Evolutionary conservation across 495 filamentous ascomycete species (phyloP).

Genomic region (Lasiosphaeriaceae sp.): DNA sequence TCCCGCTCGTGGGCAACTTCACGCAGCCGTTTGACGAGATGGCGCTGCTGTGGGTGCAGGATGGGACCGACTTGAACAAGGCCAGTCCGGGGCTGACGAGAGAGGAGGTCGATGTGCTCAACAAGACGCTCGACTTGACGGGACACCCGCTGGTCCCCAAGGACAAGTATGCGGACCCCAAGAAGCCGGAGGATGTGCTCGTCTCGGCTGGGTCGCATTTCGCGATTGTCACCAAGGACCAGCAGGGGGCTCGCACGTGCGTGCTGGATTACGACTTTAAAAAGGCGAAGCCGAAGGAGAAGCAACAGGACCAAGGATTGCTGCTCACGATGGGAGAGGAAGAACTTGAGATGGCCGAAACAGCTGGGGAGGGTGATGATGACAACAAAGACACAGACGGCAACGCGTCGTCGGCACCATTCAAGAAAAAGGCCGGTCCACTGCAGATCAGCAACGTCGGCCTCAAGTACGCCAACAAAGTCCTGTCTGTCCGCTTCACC

Average conservation of each 20-base stretch:
- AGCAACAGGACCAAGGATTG: too few species aligned
- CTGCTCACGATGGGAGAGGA: too few species aligned
- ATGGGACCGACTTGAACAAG: conserved; percentile 9
- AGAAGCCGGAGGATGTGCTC: not conserved
- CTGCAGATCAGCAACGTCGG: conserved; percentile 32
- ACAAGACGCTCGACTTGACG: not conserved
- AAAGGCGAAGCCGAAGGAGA: not conserved
- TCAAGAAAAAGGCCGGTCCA: conserved; percentile 28
- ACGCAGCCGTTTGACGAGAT: conserved; percentile 43
- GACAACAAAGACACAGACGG: not conserved
- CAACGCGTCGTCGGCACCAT: not conserved
- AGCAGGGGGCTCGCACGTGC: not conserved
- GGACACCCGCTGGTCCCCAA: not conserved
- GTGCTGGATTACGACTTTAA: conserved; percentile 1
- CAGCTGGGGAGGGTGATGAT: not conserved
- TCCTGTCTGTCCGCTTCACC: conserved; percentile 30
- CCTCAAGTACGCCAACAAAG: conserved; percentile 25
- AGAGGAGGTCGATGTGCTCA: conserved; percentile 2
- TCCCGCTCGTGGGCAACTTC: conserved; percentile 35
- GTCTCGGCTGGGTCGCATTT: conserved; percentile 1
- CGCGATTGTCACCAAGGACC: not conserved
- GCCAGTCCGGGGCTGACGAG: conserved; percentile 5
- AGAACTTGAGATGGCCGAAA: too few species aligned
- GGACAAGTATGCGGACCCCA: not conserved
- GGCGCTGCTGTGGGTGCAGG: conserved; percentile 34